Percentiles rank a stretch among this genome's conserved stretches.
phyloP scores from a whole-genome alignment of 495 filamentous ascomycete genomes.

The Penicillium silybi region DNA sequence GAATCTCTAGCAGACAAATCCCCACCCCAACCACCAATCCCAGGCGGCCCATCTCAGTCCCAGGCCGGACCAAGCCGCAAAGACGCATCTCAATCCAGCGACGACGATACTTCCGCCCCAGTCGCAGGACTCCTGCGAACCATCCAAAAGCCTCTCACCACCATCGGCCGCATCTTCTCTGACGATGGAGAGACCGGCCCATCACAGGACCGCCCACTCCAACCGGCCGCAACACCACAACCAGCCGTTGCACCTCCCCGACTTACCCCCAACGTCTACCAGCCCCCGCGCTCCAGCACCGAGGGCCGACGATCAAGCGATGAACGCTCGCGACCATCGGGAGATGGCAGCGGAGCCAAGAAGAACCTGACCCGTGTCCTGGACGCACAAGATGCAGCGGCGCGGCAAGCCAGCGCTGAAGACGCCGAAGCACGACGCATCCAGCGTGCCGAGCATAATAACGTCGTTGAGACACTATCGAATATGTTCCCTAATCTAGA shows the following conservation, averaged over 20 bases:
- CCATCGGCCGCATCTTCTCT: slow-evolving; percentile 96
- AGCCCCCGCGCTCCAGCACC: slow-evolving; percentile 43
- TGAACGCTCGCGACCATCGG: slow-evolving; percentile 11
- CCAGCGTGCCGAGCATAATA: slow-evolving; percentile 77
- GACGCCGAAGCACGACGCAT: slow-evolving; percentile 83
- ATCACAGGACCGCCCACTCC: slow-evolving; percentile 32
- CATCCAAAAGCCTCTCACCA: slow-evolving; percentile 86
- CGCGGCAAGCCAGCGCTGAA: slow-evolving; percentile 88
- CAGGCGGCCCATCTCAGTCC: slow-evolving; percentile 33
- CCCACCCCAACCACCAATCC: slow-evolving; percentile 3
- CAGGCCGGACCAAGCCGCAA: slow-evolving; percentile 40
- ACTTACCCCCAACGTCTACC: slow-evolving; percentile 53
- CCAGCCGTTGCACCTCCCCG: slow-evolving; percentile 51
- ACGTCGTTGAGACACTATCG: slow-evolving; percentile 85
- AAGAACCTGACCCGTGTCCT: slow-evolving; percentile 26
- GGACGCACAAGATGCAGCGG: slow-evolving; percentile 83
- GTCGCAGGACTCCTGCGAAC: slow-evolving; percentile 84
- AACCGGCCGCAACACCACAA: slow-evolving; percentile 56
- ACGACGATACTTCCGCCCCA: slow-evolving; percentile 65
- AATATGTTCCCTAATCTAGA: slow-evolving; percentile 94
- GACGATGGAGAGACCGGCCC: slow-evolving; percentile 56
- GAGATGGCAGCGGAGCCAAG: slow-evolving; percentile 22
- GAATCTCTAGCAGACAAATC: slow-evolving; percentile 57
- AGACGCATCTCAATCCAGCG: slow-evolving; percentile 40
- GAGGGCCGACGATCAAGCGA: slow-evolving; percentile 48